Evolutionary conservation across 2,329 filamentous ascomycete species (phyloP).

Genomic region (Scedosporium apiospermum): DNA sequence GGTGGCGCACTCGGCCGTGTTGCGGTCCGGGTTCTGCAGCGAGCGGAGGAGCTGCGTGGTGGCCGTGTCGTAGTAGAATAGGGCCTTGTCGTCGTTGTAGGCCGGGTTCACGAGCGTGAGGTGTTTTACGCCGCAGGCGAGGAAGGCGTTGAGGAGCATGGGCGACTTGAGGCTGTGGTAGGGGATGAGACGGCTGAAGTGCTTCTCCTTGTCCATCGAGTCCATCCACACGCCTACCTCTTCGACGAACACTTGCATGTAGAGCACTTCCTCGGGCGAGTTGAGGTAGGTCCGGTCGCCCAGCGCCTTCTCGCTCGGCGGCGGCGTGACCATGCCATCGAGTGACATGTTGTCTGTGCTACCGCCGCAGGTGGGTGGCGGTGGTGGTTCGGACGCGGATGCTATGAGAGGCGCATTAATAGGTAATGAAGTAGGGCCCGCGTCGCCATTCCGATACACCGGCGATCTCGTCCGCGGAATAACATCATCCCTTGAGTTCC

Average conservation of each 20-base stretch:
- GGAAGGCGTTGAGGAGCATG: constrained; percentile 80
- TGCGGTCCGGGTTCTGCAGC: constrained; percentile 74
- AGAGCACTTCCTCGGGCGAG: constrained; percentile 69
- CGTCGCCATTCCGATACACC: constrained; percentile 23
- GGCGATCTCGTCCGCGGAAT: not conserved
- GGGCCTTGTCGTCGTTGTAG: constrained; percentile 66
- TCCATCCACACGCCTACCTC: constrained; percentile 94
- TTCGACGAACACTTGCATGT: constrained; percentile 87
- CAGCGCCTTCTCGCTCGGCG: constrained; percentile 24
- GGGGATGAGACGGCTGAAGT: constrained; percentile 78
- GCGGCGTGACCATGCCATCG: constrained; percentile 28
- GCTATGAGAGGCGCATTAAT: constrained; percentile 17
- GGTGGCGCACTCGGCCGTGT: constrained; percentile 75
- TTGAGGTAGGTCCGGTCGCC: constrained; percentile 54
- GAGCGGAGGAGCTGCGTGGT: constrained; percentile 67
- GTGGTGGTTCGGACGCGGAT: constrained; percentile 1
- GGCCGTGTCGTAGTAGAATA: constrained; percentile 78
- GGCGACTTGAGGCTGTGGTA: constrained; percentile 73
- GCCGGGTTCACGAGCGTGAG: constrained; percentile 59
- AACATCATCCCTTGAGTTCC: not conserved
- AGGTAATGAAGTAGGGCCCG: constrained; percentile 27
- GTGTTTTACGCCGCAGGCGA: constrained; percentile 82
- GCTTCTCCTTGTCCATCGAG: constrained; percentile 73
- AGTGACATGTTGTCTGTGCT: constrained; percentile 11
- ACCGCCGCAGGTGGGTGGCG: not conserved